Conservation (phyloP, 768 basidiomycete species). For the Auricularia heimuer region DNA sequence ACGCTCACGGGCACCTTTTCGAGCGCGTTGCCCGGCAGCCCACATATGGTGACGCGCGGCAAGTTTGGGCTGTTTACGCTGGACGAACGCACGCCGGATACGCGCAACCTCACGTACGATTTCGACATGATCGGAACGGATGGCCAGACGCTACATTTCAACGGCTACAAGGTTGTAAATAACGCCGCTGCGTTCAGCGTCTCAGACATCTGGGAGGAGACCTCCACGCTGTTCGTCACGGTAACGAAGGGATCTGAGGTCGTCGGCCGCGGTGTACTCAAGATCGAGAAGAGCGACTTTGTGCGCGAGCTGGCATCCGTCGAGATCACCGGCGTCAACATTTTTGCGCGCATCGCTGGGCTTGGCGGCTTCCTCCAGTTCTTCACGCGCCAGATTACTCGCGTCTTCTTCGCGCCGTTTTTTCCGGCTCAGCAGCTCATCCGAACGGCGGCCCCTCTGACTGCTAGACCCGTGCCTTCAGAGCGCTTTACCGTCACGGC, state of each 20-base stretch:
- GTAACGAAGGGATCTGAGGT: neutral
- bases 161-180: constrained; percentile 5
- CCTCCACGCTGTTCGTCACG: constrained; percentile 3
- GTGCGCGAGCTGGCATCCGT: constrained; percentile 1
- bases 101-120: constrained; percentile 5
- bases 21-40: neutral
- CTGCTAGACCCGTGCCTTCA: neutral
- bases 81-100: constrained; percentile 1
- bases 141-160: neutral
- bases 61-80: constrained; percentile 5
- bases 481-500: neutral
- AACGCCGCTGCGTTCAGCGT: constrained; percentile 4
- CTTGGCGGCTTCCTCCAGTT: neutral
- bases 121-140: constrained; percentile 3
- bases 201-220: constrained; percentile 1
- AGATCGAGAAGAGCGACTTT: constrained; percentile 1
- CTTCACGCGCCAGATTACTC: neutral
- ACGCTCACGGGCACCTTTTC: neutral
- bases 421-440: neutral
- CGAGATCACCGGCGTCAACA: neutral
- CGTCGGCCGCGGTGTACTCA: constrained; percentile 1
- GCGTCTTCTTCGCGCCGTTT: neutral
- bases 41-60: constrained; percentile 2
- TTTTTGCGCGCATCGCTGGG: neutral
- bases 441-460: neutral